These are phyloP conservation scores for Stephania cephalantha DNA, from an alignment of 164 flowering plant species.

Conservation along the genomic window DNA sequence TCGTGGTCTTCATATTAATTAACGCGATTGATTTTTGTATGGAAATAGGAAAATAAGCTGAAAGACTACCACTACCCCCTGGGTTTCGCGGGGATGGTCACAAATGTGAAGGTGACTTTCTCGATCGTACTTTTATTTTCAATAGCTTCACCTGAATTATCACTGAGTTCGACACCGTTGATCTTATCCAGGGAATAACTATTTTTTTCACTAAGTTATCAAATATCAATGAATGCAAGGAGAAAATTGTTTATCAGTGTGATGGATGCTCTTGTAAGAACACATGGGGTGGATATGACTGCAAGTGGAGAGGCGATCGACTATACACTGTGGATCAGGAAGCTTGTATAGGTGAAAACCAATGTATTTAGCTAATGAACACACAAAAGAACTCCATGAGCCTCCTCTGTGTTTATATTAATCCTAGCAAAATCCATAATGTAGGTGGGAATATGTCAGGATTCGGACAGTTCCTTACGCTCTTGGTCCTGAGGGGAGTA, in stretches of 20 bases:
- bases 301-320: too few species aligned
- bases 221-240: conserved; percentile 89
- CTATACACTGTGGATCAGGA: too few species aligned
- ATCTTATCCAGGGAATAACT: background rate
- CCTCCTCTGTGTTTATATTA: too few species aligned
- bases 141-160: background rate
- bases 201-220: conserved; percentile 11
- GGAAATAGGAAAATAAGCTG: conserved; percentile 41
- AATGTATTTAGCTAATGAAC: too few species aligned
- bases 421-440: too few species aligned
- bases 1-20: background rate
- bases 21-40: background rate
- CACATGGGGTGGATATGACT: too few species aligned
- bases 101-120: conserved; percentile 65
- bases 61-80: conserved; percentile 68
- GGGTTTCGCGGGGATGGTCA: conserved; percentile 82
- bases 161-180: background rate
- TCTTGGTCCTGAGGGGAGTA: too few species aligned
- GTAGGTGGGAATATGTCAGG: conserved; percentile 32
- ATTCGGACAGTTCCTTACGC: too few species aligned
- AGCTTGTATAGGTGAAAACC: too few species aligned
- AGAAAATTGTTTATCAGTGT: conserved; percentile 7
- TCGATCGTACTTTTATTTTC: background rate
- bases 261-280: too few species aligned
- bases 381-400: too few species aligned